Evolutionary conservation across 768 basidiomycete species (phyloP), one percentile per base, ranked within the genome.

Genomic region (Leccinum aurantiacum): DNA sequence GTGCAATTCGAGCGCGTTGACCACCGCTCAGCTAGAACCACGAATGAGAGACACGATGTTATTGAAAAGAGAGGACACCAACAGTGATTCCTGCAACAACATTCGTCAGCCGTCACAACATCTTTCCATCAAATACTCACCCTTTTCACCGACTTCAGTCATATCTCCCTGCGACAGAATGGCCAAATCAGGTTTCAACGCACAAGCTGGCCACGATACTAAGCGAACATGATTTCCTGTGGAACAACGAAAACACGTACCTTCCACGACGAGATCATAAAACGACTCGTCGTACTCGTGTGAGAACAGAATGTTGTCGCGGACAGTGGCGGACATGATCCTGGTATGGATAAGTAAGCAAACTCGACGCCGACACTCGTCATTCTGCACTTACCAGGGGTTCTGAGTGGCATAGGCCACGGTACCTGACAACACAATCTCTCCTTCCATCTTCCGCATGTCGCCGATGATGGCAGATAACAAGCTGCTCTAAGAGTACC

Each of bases 241-340:
- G 7, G 0, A 24, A 54, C 1, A 8, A 17, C 44, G 19, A 29
- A 51, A 35, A 13, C 2, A 51, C 55, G 5, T 49, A 88, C 91
- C 90, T 77, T 94, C 91, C 4, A 95, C 72, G 5, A 95, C 93
- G 15, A 87, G 69, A 56, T 90, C 82, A 65, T 95, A 96, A 65
- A 93, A 96, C 0, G 79, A 80, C 61, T 90, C 88, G 54, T 98
- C 94, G 62, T 89, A 97, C 65, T 87, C 82, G 72, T 95, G 90
- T 10, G 88, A 93, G 76, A 98, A 98, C 35, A 92, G 69, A 61
- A 98, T 98, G 68, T 98, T 98, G 47, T 94, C 91, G 38, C 89
- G 84, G 53, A 98, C 83, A 2, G 91, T 88, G 0, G 91, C 85
- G 2, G 91, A 93, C 73, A 95, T 81, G 48, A 97, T 85, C 90